A percentile compares a stretch with the other conserved stretches of the same genome.
Evolutionary conservation across 2,329 filamentous ascomycete species (phyloP).

Genomic region (Fusarium staphyleae): DNA sequence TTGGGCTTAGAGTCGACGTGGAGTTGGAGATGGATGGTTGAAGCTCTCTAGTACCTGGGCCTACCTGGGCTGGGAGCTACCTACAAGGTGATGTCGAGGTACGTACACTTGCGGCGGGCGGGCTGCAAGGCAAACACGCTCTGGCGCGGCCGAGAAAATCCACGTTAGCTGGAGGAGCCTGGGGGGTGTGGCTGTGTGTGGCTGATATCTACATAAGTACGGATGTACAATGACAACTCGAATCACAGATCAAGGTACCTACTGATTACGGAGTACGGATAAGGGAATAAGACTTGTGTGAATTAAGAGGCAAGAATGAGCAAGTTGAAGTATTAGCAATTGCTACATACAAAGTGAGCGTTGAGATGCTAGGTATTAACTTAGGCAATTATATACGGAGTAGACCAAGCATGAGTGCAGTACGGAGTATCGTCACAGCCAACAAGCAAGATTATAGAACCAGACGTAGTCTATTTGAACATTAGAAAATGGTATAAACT

Average conservation of each 20-base stretch:
- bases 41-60: constrained; percentile 30
- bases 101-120: constrained; percentile 29
- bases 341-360: too few species aligned
- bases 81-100: constrained; percentile 33
- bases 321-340: too few species aligned
- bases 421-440: too few species aligned
- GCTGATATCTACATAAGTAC: constrained; percentile 11
- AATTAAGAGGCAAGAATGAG: too few species aligned
- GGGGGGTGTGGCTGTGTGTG: constrained; percentile 21
- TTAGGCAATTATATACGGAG: too few species aligned
- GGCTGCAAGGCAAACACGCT: constrained; percentile 52
- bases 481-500: too few species aligned
- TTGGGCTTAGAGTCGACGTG: constrained; percentile 21
- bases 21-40: constrained; percentile 32
- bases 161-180: constrained; percentile 32
- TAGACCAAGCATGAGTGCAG: too few species aligned
- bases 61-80: constrained; percentile 20
- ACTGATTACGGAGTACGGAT: too few species aligned
- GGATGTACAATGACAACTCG: not conserved
- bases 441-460: too few species aligned
- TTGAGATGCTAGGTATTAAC: too few species aligned
- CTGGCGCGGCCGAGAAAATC: constrained; percentile 48
- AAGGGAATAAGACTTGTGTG: not conserved
- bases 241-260: not conserved
- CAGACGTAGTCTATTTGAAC: too few species aligned